Evolutionary conservation across 1,284 basidiomycete species (phyloP).

Genomic region (Ceratobasidium sp.): DNA sequence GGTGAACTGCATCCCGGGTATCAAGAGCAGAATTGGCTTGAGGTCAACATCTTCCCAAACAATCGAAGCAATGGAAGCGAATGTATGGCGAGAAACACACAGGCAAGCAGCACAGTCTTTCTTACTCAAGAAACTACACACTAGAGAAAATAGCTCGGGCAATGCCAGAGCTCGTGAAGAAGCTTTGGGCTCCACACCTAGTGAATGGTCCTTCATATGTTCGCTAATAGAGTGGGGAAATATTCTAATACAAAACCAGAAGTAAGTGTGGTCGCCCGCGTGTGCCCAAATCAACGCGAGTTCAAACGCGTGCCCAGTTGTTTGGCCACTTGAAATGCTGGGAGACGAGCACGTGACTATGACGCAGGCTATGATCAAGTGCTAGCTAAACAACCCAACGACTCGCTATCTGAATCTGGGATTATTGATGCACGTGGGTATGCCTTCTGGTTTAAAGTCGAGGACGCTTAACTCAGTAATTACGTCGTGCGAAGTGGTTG

Average conservation of each 20-base stretch:
- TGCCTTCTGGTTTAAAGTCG: no score
- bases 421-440: no score
- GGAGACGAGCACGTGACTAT: not conserved
- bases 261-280: no score
- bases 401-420: slow-evolving; percentile 58
- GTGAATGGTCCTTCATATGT: no score
- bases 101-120: not conserved
- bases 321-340: no score
- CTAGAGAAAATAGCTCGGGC: not conserved
- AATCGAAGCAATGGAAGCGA: not conserved
- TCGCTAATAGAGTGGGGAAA: no score
- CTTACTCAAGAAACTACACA: not conserved
- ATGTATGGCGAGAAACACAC: not conserved
- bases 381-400: not conserved
- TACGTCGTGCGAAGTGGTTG: no score
- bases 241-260: no score
- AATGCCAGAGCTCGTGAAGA: not conserved
- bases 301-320: no score
- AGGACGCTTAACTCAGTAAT: no score
- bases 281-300: no score
- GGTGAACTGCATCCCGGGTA: not conserved
- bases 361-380: not conserved
- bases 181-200: no score
- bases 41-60: slow-evolving; percentile 13
- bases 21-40: not conserved